phyloP scores from a whole-genome alignment of 108 stramenopile species.

The Bacterosira constricta region DNA sequence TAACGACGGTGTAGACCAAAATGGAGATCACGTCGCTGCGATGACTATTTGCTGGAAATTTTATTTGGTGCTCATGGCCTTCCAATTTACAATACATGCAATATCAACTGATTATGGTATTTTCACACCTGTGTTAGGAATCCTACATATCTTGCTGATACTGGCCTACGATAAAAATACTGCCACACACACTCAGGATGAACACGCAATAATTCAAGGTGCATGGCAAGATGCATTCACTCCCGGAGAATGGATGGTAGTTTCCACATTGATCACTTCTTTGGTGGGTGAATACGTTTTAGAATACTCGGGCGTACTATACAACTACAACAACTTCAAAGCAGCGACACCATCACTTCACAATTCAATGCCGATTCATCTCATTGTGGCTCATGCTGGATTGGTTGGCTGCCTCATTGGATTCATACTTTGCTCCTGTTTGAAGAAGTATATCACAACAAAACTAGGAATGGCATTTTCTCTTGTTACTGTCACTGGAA shows the following conservation, averaged over 20 bases:
- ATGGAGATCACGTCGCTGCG: neutral
- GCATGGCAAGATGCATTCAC: conserved; percentile 47
- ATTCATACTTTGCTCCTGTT: neutral
- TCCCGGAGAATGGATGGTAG: conserved; percentile 49
- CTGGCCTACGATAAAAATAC: neutral
- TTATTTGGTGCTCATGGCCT: conserved; percentile 1
- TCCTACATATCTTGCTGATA: conserved; percentile 13
- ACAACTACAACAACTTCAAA: too few relatives aligned
- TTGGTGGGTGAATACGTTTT: conserved; percentile 34
- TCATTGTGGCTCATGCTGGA: conserved; percentile 39
- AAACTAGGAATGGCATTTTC: neutral
- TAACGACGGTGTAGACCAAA: neutral
- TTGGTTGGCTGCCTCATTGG: conserved; percentile 44
- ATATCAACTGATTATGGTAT: neutral
- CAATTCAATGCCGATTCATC: conserved; percentile 17
- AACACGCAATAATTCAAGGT: neutral
- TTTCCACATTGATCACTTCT: conserved; percentile 36
- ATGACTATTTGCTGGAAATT: conserved; percentile 32
- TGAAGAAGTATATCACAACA: neutral
- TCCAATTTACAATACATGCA: neutral
- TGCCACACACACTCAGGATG: neutral
- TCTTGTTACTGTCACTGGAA: conserved; percentile 6
- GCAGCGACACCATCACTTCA: neutral
- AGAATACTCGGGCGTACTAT: neutral
- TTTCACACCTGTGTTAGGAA: neutral